A percentile compares a stretch with the other conserved stretches of the same genome.
These are phyloP conservation scores for Pseudogymnoascus sp. DNA, from an alignment of 2,329 filamentous ascomycete genomes.

Conservation along the genomic window DNA sequence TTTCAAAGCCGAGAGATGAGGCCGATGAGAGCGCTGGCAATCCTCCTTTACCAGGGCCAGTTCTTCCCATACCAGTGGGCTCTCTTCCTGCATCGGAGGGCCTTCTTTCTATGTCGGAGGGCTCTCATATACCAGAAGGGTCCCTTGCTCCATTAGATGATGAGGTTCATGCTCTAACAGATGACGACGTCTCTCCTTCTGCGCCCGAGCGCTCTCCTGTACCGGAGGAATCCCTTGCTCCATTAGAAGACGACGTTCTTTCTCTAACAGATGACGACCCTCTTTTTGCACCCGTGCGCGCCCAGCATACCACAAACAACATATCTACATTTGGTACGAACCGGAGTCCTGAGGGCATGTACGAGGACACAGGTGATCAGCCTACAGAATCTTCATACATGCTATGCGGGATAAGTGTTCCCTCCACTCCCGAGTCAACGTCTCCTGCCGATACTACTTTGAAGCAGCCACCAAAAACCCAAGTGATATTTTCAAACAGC, in stretches of 20 bases:
- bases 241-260: background rate
- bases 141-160: no score
- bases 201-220: background rate
- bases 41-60: background rate
- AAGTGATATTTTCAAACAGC: background rate
- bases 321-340: background rate
- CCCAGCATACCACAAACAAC: background rate
- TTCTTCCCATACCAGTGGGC: background rate
- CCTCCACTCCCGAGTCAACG: background rate
- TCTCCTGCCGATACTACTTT: background rate
- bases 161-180: background rate
- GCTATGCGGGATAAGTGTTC: background rate
- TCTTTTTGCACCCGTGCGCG: background rate
- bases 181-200: background rate
- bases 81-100: background rate
- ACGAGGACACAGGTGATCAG: background rate
- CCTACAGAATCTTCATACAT: background rate
- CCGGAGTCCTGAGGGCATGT: background rate
- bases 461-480: background rate
- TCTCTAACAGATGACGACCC: background rate
- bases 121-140: background rate
- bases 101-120: background rate
- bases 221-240: no score
- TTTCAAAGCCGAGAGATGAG: no score
- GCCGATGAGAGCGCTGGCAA: no score